Evolutionary conservation across 176 grass and related monocot genomes (phyloP), one percentile per base, ranked within the genome.

Genomic region (Saccharum spontaneum): DNA sequence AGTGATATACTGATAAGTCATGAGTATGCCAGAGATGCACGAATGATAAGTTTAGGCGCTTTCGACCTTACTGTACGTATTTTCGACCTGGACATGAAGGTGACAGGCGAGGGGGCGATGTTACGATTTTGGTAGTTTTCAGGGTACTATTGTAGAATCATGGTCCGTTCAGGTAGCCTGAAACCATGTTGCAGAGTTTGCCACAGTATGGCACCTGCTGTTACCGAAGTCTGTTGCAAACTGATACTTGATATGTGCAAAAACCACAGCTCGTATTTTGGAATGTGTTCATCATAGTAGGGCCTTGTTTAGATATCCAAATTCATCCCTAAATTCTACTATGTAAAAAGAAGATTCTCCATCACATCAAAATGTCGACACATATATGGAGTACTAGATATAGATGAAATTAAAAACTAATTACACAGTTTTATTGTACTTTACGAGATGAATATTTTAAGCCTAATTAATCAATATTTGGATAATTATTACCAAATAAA

Each of bases 11-110:
- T 6, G 5, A 20, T 44, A 54, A 4, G 4, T 14, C 2, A 3
- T 52, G 14, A 1, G 15, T 48, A 34, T 79, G 75, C 66, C 52
- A 36, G 65, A 39, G 9, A 31, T 7, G n/a, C 69, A 10, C 28
- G 26, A 33, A 75, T 33, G 12, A 14, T 33, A 15, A 3, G 34
- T 40, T 20, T 76, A 3, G 43, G 45, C 31, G 73, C 17, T 77
- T 3, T 17, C 20, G 15, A 18, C 17, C 69, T 73, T 28, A 22
- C 52, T 13, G 23, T 6, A 66, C 13, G 52, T 64, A 34, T 50
- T 38, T 65, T 55, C 77, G 6, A 18, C 37, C 64, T 77, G 65
- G 73, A 28, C 64, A 16, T 71, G 86, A 62, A 37, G 71, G 71
- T 30, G 79, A 87, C 50, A 69, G 6, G 72, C 3, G 12, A 36